These are phyloP conservation scores for Ophiostoma himal-ulmi DNA, from an alignment of 2,329 filamentous ascomycete species.

Conservation along the genomic window DNA sequence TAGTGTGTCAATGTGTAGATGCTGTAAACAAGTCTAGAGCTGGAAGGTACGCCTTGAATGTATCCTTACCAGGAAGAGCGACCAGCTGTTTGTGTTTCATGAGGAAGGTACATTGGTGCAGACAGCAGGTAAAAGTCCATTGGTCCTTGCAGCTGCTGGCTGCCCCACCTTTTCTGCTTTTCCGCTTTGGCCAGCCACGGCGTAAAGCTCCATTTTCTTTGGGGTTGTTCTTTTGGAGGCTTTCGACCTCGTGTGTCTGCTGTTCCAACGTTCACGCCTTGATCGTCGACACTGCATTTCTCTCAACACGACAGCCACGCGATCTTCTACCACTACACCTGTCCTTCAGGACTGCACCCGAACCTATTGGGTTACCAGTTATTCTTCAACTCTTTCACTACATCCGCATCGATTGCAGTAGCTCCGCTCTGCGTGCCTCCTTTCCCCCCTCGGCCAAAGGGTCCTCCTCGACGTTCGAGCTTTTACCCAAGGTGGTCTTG, in stretches of 20 bases:
- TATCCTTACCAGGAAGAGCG: not conserved
- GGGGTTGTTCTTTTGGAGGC: not conserved
- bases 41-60: not conserved
- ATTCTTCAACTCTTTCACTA: not conserved
- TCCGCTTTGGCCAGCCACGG: not conserved
- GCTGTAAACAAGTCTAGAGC: not conserved
- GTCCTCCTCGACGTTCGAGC: not conserved
- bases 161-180: not conserved
- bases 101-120: not conserved
- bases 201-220: not conserved
- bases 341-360: not conserved
- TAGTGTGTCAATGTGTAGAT: not conserved
- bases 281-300: not conserved
- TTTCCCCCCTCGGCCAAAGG: not conserved
- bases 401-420: not conserved
- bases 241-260: constrained; percentile 3
- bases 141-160: not conserved
- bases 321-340: not conserved
- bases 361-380: too few relatives aligned
- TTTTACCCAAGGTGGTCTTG: not conserved
- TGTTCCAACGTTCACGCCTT: not conserved
- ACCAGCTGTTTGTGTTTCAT: not conserved
- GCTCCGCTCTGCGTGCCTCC: not conserved
- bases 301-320: not conserved
- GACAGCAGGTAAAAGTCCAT: not conserved